These are phyloP conservation scores for Melaleuca alternifolia DNA, from an alignment of 345 rosid species.

Conservation along the genomic window DNA sequence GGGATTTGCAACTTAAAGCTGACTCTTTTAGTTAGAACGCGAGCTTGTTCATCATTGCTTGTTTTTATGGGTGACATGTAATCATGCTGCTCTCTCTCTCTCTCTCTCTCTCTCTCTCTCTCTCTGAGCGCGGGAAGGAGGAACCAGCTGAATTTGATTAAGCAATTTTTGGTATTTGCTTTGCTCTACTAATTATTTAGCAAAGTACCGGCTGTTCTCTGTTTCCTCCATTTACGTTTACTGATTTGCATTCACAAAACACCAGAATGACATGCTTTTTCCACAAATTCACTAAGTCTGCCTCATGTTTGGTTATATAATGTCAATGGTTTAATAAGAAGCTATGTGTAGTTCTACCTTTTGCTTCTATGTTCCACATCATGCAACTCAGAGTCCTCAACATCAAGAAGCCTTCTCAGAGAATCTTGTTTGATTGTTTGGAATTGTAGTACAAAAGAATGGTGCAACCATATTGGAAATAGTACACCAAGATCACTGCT, in stretches of 20 bases:
- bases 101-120: neutral
- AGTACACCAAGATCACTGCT: conserved; percentile 54
- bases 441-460: conserved; percentile 29
- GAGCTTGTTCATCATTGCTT: neutral
- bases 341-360: neutral
- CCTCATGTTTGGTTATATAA: neutral
- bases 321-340: neutral
- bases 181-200: neutral
- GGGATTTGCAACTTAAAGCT: neutral
- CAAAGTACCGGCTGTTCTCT: neutral
- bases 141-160: neutral
- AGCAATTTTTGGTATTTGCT: neutral
- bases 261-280: neutral
- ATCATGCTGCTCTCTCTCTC: neutral
- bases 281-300: neutral
- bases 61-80: neutral
- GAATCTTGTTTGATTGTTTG: neutral
- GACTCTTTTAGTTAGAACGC: neutral
- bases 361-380: neutral
- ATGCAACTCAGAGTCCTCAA: neutral
- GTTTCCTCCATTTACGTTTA: neutral
- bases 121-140: neutral
- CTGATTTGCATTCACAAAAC: neutral
- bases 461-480: conserved; percentile 65
- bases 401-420: neutral